Conservation (phyloP, 306 rosid genomes). For the Morella rubra region DNA sequence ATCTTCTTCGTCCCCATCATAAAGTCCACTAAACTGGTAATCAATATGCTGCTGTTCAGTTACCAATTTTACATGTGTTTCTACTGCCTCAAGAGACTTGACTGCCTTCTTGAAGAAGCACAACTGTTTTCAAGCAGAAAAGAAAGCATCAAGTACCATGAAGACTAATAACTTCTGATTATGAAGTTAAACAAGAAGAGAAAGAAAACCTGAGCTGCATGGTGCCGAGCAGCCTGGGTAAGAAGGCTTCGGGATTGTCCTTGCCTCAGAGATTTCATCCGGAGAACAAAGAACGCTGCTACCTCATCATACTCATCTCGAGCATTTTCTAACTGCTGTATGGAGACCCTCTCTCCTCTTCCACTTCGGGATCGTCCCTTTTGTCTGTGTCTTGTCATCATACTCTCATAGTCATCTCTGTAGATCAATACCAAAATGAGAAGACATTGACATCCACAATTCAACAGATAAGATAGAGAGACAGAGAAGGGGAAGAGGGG, state of each 20-base stretch:
- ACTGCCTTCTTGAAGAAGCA: slow-evolving; percentile 85
- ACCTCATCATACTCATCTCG: slow-evolving; percentile 91
- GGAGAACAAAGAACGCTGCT: slow-evolving; percentile 89
- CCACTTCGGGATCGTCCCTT: slow-evolving; percentile 77
- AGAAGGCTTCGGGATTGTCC: slow-evolving; percentile 96
- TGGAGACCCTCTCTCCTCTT: slow-evolving; percentile 67
- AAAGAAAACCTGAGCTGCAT: slow-evolving; percentile 88
- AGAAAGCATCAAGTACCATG: slow-evolving; percentile 29
- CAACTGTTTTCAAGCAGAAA: slow-evolving; percentile 54
- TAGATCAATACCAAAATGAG: slow-evolving; percentile 36
- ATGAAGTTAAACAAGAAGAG: slow-evolving; percentile 15
- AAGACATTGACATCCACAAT: slow-evolving; percentile 17
- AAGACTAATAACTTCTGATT: slow-evolving; percentile 13
- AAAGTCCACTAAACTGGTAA: slow-evolving; percentile 81
- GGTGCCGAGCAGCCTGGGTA: slow-evolving; percentile 99
- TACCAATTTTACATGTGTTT: slow-evolving; percentile 78
- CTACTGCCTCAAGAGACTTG: slow-evolving; percentile 81
- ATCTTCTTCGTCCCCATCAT: slow-evolving; percentile 64
- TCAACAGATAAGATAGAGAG: not conserved
- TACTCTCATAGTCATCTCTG: slow-evolving; percentile 84
- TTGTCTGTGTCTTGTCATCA: slow-evolving; percentile 67
- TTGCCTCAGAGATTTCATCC: slow-evolving; percentile 95
- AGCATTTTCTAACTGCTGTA: slow-evolving; percentile 78
- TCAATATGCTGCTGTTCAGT: slow-evolving; percentile 91
- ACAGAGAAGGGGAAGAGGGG: not conserved